phyloP scores from a whole-genome alignment of 1,284 basidiomycete species.

The Ustilago loliicola region DNA sequence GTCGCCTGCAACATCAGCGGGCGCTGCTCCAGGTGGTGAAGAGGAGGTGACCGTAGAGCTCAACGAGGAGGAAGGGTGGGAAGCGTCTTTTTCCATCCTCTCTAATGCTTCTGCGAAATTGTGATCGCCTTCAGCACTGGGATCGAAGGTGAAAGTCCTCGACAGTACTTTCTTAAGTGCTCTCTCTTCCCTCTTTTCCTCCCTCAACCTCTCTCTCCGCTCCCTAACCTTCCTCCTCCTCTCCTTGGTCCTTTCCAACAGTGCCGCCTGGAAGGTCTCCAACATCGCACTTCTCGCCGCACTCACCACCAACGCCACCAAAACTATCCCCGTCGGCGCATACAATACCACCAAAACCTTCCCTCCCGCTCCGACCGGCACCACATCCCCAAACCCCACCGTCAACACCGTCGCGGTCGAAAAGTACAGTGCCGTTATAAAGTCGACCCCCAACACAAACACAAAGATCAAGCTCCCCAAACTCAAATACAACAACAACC shows the following conservation, averaged over 20 bases:
- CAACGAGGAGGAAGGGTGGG: not conserved
- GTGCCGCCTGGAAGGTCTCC: slow-evolving; percentile 72
- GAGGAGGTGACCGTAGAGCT: not conserved
- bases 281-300: slow-evolving; percentile 80
- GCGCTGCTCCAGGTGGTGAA: not conserved
- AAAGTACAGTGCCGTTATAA: slow-evolving; percentile 76
- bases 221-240: slow-evolving; percentile 28
- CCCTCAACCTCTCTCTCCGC: slow-evolving; percentile 24
- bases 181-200: slow-evolving; percentile 37
- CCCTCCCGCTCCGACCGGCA: slow-evolving; percentile 76
- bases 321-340: slow-evolving; percentile 68
- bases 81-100: slow-evolving; percentile 32
- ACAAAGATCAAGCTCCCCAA: slow-evolving; percentile 62
- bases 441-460: slow-evolving; percentile 45
- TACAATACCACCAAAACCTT: slow-evolving; percentile 63
- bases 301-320: slow-evolving; percentile 76
- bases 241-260: slow-evolving; percentile 38
- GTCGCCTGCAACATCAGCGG: slow-evolving; percentile 24
- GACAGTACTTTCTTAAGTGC: slow-evolving; percentile 28
- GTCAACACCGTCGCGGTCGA: slow-evolving; percentile 77
- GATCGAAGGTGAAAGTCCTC: slow-evolving; percentile 29
- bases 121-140: not conserved
- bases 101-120: slow-evolving; percentile 37
- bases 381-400: slow-evolving; percentile 84
- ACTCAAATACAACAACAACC: slow-evolving; percentile 77